These are phyloP conservation scores for Crithidia expoeki DNA, from an alignment of 208 protist genomes.

Conservation along the genomic window DNA sequence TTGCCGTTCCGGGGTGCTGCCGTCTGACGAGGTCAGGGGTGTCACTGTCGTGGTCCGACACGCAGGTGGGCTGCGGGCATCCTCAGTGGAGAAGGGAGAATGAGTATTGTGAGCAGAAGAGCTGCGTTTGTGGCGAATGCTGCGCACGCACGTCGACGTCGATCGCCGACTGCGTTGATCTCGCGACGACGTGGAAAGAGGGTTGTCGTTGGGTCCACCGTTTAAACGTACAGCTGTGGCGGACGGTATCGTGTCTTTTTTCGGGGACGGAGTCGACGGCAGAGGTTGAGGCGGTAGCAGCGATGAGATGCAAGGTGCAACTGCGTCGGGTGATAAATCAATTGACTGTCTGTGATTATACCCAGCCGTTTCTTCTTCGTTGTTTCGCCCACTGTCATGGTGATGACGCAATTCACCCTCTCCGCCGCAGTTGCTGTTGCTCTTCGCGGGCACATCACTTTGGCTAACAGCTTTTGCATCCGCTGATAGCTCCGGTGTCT, in stretches of 20 bases:
- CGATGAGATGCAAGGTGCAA: background rate
- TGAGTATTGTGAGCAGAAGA: background rate
- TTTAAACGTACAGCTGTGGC: too few species aligned
- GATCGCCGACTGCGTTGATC: too few species aligned
- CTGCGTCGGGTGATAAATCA: too few species aligned
- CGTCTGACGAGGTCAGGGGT: conserved; percentile 16
- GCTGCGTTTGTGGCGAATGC: background rate
- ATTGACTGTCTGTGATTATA: too few species aligned
- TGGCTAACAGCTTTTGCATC: background rate
- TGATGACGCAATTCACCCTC: too few species aligned
- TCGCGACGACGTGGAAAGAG: too few species aligned
- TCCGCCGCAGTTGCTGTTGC: too few species aligned
- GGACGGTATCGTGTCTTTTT: too few species aligned
- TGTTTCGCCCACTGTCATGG: too few species aligned
- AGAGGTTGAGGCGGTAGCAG: too few species aligned
- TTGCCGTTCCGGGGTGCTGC: conserved; percentile 4
- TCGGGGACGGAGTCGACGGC: background rate
- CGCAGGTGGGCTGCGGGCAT: conserved; percentile 19
- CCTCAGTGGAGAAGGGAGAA: conserved; percentile 1
- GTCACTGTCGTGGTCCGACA: conserved; percentile 31
- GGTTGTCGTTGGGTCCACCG: background rate
- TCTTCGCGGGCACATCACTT: background rate
- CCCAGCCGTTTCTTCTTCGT: too few species aligned
- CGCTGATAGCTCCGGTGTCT: background rate
- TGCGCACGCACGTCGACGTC: conserved; percentile 18